These are phyloP conservation scores for Claviceps spartinae DNA, from an alignment of 2,329 filamentous ascomycete genomes.

Conservation along the genomic window DNA sequence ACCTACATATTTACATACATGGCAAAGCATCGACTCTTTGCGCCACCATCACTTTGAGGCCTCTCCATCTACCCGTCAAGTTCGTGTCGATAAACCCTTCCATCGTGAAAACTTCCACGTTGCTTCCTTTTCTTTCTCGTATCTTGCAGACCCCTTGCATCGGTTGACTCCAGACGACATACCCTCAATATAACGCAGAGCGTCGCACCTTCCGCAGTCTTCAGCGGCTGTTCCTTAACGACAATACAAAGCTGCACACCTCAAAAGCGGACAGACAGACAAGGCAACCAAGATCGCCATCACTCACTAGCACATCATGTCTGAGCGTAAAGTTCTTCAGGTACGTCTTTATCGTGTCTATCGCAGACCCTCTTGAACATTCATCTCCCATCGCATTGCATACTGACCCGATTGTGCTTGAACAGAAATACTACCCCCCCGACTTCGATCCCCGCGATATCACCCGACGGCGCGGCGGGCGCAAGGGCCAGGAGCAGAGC, in stretches of 20 bases:
- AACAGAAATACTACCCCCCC: conserved; percentile 47
- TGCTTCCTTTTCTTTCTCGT: not conserved
- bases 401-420: not conserved
- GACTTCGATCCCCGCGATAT: conserved; percentile 87
- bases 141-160: not conserved
- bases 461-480: conserved; percentile 49
- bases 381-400: not conserved
- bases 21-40: not conserved
- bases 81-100: not conserved
- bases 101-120: not conserved
- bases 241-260: not conserved
- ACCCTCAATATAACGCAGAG: no score
- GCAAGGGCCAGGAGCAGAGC: conserved; percentile 23
- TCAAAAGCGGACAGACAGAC: not conserved
- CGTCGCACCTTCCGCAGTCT: not conserved
- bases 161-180: not conserved
- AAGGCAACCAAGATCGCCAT: not conserved
- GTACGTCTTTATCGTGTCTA: conserved; percentile 5
- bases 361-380: no score
- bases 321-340: conserved; percentile 67
- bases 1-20: not conserved
- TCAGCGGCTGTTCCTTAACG: not conserved
- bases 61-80: not conserved
- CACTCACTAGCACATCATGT: conserved; percentile 42
- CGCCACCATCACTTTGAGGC: not conserved